phyloP scores from a whole-genome alignment of 768 basidiomycete genomes.

The Termitomyces bulborhizus region DNA sequence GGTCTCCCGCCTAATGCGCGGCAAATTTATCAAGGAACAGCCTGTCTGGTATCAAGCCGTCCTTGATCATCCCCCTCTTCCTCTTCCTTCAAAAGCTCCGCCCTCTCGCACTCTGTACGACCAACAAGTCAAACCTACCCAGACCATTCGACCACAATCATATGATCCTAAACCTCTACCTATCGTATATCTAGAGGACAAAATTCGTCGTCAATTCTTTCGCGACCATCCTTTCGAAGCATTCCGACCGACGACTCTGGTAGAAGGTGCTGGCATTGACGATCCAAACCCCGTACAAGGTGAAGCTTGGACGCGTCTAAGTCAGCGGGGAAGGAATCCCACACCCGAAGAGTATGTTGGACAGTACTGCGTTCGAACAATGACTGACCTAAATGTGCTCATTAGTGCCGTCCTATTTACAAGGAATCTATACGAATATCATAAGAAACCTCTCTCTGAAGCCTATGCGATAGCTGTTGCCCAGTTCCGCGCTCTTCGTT shows the following conservation, averaged over 20 bases:
- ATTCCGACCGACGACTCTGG: slow-evolving; percentile 70
- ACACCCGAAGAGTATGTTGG: slow-evolving; percentile 81
- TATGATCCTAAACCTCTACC: slow-evolving; percentile 44
- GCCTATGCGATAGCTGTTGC: slow-evolving; percentile 78
- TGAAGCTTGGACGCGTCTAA: slow-evolving; percentile 66
- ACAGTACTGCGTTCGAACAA: background rate
- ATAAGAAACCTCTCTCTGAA: slow-evolving; percentile 57
- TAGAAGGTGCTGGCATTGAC: slow-evolving; percentile 61
- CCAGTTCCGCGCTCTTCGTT: slow-evolving; percentile 85
- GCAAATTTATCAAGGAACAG: slow-evolving; percentile 51
- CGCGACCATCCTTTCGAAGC: slow-evolving; percentile 95
- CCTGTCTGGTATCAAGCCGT: slow-evolving; percentile 86
- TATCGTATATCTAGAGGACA: slow-evolving; percentile 79
- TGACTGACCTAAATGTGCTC: slow-evolving; percentile 6
- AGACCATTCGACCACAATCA: slow-evolving; percentile 26
- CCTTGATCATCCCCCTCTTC: slow-evolving; percentile 81
- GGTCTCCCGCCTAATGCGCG: slow-evolving; percentile 72
- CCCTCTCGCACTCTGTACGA: slow-evolving; percentile 54
- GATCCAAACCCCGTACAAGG: slow-evolving; percentile 54
- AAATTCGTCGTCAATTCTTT: slow-evolving; percentile 87
- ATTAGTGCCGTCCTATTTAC: slow-evolving; percentile 73
- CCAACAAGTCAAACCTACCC: slow-evolving; percentile 18
- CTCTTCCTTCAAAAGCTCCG: slow-evolving; percentile 72
- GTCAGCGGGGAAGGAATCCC: slow-evolving; percentile 80
- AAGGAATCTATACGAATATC: slow-evolving; percentile 67